These are phyloP conservation scores for Colletotrichum noveboracense DNA, from an alignment of 2,329 filamentous ascomycete genomes.

Conservation along the genomic window DNA sequence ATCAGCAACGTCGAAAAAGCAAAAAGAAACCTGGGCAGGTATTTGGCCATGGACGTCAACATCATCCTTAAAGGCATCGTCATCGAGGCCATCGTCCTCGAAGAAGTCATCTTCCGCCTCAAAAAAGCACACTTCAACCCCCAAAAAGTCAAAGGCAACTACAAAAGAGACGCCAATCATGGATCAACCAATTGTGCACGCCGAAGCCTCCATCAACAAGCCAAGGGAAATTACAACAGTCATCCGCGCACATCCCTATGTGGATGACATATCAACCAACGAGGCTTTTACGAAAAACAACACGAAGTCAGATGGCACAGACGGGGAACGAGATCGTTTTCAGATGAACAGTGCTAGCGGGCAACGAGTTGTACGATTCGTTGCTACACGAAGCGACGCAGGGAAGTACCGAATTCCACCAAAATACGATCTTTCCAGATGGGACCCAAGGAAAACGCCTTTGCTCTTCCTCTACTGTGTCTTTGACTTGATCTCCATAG, in stretches of 20 bases:
- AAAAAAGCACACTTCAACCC: neutral
- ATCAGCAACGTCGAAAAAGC: neutral
- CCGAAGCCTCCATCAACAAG: neutral
- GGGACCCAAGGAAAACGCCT: neutral
- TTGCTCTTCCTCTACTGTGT: neutral
- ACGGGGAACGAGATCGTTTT: neutral
- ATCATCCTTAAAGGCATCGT: neutral
- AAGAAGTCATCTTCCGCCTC: neutral
- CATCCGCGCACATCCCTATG: neutral
- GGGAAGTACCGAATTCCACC: neutral
- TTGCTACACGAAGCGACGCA: neutral
- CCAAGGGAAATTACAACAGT: neutral
- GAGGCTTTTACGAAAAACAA: fast-evolving
- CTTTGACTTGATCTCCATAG: neutral
- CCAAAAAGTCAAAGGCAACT: neutral
- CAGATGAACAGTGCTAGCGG: neutral
- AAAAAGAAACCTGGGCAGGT: neutral
- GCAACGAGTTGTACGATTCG: neutral
- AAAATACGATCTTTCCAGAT: neutral
- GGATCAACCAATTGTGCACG: neutral
- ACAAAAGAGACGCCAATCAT: neutral
- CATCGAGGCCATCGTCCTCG: neutral
- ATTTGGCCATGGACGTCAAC: neutral
- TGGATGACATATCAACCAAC: neutral
- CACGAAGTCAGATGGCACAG: neutral